Base-by-base conservation (phyloP, 352 stramenopile genomes). In the Phytophthora citrophthora region DNA sequence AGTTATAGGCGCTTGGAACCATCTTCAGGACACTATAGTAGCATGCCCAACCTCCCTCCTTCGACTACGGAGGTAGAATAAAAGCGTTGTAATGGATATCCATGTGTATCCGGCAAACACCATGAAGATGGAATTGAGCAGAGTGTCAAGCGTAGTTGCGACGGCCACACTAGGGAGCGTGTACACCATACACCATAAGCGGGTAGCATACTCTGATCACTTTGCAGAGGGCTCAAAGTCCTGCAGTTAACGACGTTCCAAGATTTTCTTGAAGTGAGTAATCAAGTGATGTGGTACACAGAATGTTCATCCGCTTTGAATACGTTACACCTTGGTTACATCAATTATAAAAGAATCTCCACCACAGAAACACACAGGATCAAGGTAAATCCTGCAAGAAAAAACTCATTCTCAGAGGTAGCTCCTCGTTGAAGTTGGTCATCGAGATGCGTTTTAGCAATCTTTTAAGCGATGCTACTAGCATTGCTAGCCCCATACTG, bases 351-450 rank as follows among this genome's bases (percentile, higher is more conserved):
- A 20, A 24, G 8, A 16, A 6, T 7, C 4, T 26, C 2, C 39
- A 2, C 6, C 5, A 12, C 26, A 9, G 8, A 26, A 26, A 16
- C 3, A 18, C 2, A 4, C 16, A 41, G 6, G 8, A 13, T 34
- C 26, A 43, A 18, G 16, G 1, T 9, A 11, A 15, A 1, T 29
- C 3, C 6, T 29, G 12, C 8, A 6, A 13, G 9, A 46, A 3
- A 15, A 15, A 23, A 57, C 47, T 8, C 20, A 40, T 27, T 57
- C 0, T 48, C 23, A 11, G n/a, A 57, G 50, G 36, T 23, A 29
- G 24, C 58, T 45, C 50, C 59, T 61, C 50, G 38, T 69, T 69
- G 61, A 69, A 69, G 61, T 64, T 62, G 38, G 34, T 41, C 3
- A 7, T 34, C 32, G 31, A 23, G 41, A 61, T 40, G 46, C 16